Evolutionary conservation across 805 yeast genomes (phyloP), one percentile per base, ranked within the genome.

Genomic region (Saturnispora silvae): DNA sequence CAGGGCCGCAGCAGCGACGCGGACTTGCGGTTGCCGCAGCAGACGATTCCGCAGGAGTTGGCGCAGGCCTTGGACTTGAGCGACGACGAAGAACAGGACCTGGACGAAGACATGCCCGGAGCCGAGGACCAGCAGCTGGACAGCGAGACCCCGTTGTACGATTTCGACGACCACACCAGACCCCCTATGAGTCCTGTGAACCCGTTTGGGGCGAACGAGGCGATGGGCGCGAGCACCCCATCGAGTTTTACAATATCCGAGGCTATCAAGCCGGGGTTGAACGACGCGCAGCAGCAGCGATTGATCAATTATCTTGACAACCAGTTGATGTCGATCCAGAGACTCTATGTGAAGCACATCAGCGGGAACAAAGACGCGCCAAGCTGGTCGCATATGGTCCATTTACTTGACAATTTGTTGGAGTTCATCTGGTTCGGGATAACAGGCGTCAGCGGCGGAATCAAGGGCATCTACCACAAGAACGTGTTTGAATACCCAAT

Each of bases 381-480:
- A 7, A 46, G 46, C 17, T 47, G 64, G 28, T 34, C 45, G 1
- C 57, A 63, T 3, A 52, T 77, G 5, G 41, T 72, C 1, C 44
- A 37, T 0, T 81, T 76, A 29, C 48, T 78, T 19, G 61, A 63
- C 27, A 54, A 60, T 6, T 52, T 80, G 2, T 47, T 78, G 3
- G 72, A 68, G 33, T 61, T 82, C 28, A 56, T 81, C 5, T 77
- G 84, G 83, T 68, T 67, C 38, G 75, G 85, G 1, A 61, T 79
- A 1, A 52, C 54, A 25, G 52, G 54, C 19, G 35, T 50, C n/a
- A 49, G 54, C 22, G 47, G 45, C 2, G 34, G 33, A 8, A 27
- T 37, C 15, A 22, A 10, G n/a, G 35, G 40, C 4, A 46, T 57
- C 4, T 45, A 51, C 23, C 62, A 57, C 32, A 24, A 40, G 3